Percentiles rank a stretch among this genome's conserved stretches.
These are phyloP conservation scores for Ganoderma resinaceum DNA, from an alignment of 1,284 basidiomycete genomes.

Conservation along the genomic window DNA sequence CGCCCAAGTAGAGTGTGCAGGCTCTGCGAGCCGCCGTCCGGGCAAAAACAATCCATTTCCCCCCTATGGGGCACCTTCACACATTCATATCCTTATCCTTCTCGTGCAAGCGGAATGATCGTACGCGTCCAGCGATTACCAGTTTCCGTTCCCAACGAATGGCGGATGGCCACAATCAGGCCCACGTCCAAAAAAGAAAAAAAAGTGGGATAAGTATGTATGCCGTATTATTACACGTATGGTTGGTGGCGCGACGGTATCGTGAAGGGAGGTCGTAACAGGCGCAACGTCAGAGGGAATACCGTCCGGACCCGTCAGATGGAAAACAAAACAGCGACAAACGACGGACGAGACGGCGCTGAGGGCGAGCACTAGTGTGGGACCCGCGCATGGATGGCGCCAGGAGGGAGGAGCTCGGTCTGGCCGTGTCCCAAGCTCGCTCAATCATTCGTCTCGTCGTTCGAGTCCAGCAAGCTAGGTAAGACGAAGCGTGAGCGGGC, in stretches of 20 bases:
- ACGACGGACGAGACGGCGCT: neutral
- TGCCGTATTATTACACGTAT: neutral
- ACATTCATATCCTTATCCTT: neutral
- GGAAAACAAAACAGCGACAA: neutral
- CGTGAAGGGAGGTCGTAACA: neutral
- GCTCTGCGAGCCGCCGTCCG: neutral
- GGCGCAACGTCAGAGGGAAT: neutral
- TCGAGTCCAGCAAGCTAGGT: constrained; percentile 29
- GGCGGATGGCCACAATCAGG: too few relatives aligned
- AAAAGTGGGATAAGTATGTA: neutral
- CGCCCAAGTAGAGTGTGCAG: too few relatives aligned
- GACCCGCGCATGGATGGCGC: too few relatives aligned
- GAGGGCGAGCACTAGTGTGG: neutral
- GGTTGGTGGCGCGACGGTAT: neutral
- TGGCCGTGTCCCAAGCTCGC: neutral
- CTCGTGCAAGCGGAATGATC: too few relatives aligned
- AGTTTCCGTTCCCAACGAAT: too few relatives aligned
- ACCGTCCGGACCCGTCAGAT: constrained; percentile 1
- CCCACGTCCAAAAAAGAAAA: too few relatives aligned
- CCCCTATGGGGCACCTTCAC: too few relatives aligned
- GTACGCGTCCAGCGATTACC: too few relatives aligned
- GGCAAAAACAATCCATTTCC: neutral
- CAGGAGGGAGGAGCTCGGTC: too few relatives aligned
- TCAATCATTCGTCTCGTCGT: constrained; percentile 30
- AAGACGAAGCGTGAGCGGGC: neutral